Percentiles rank a stretch among this genome's conserved stretches.
Conservation (phyloP, 257 asterid species). For the Jaltomata sinuosa region DNA sequence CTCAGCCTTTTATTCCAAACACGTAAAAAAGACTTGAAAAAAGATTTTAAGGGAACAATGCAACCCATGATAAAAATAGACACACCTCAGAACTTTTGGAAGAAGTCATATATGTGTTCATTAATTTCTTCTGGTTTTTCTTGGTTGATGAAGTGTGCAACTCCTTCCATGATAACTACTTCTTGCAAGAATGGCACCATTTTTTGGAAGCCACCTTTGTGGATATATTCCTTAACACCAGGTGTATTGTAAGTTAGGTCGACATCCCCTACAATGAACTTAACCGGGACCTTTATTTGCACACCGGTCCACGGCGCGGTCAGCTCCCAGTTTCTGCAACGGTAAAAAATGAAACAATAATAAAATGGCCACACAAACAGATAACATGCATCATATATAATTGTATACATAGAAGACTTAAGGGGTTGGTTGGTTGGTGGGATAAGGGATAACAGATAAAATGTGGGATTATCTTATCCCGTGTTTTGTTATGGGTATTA, state of each 20-base stretch:
- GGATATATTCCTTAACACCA: constrained; percentile 24
- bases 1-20: not conserved
- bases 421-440: not conserved
- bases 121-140: constrained; percentile 26
- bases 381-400: not conserved
- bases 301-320: constrained; percentile 23
- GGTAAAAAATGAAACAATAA: not conserved
- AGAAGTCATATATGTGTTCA: constrained; percentile 20
- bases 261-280: constrained; percentile 22
- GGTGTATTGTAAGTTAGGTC: constrained; percentile 24
- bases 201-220: constrained; percentile 25
- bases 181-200: constrained; percentile 30
- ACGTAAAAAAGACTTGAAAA: not conserved
- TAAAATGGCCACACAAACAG: not conserved
- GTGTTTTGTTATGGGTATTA: not conserved
- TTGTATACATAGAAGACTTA: not conserved
- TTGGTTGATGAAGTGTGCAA: constrained; percentile 29
- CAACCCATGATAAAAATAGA: not conserved
- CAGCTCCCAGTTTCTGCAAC: constrained; percentile 34
- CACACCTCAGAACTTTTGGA: constrained; percentile 11
- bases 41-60: not conserved
- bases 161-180: constrained; percentile 26
- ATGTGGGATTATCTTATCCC: not conserved
- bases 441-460: not conserved
- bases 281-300: constrained; percentile 22